Evolutionary conservation across 2,329 filamentous ascomycete genomes (phyloP), one percentile per base, ranked within the genome.

Genomic region (Aureobasidium sp.): DNA sequence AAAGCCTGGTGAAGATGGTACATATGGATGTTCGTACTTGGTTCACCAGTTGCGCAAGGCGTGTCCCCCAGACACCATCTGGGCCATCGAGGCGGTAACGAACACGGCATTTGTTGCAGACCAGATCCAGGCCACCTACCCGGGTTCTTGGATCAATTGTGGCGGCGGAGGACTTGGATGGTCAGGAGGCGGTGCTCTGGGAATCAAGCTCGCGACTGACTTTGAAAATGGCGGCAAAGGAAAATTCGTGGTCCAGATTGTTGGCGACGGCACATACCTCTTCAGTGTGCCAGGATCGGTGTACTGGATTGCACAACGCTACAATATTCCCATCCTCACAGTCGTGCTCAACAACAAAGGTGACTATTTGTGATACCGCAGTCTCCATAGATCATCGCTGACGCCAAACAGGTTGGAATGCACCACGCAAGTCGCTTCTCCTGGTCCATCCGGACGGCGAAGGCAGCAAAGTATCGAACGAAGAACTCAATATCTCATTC

Each of bases 151-250:
- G 87, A 84, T 93, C 69, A 92, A 91, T 72, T 92, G 89, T 70
- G 89, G 89, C 1, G 89, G 87, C 0, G 89, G 88, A 15, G 90
- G 90, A 2, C 83, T 93, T 0, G 89, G 89, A 1, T 93, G 89
- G 89, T 89, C 85, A 12, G 89, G 89, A 15, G 89, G 90, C 15
- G 89, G 70, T 17, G 87, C 87, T 0, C 73, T 93, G 3, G 90
- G 89, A 2, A 86, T 92, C 70, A 91, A 92, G 71, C 81, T 93
- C 8, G 90, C 88, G 0, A 79, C 80, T 0, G 81, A 87, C 55
- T 72, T 73, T 2, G 73, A 80, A 64, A 75, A 80, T 39, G 80
- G 77, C 0, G 70, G 67, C 1, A 81, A 84, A 67, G 82, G 82
- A 34, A 83, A 81, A 63, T 85, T 86, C 65, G 82, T 86, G 2